These are phyloP conservation scores for Stachybotrys chartarum DNA, from an alignment of 2,329 filamentous ascomycete species.

Conservation along the genomic window DNA sequence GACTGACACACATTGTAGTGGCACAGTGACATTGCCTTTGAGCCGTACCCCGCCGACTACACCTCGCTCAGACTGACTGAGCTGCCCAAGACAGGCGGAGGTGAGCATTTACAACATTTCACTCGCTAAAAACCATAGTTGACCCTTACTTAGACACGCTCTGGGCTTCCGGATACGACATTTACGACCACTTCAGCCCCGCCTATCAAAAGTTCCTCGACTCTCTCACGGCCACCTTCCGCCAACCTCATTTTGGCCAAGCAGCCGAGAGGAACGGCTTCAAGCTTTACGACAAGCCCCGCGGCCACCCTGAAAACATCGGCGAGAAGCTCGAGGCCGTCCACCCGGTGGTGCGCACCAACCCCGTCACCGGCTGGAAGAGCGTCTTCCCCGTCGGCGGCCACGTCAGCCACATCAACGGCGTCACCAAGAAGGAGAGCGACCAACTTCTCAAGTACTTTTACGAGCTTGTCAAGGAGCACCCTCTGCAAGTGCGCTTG, in stretches of 20 bases:
- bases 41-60: slow-evolving; percentile 57
- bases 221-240: slow-evolving; percentile 46
- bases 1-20: slow-evolving; percentile 25
- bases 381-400: slow-evolving; percentile 44
- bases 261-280: slow-evolving; percentile 37
- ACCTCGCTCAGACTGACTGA: slow-evolving; percentile 46
- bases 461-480: slow-evolving; percentile 42
- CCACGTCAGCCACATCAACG: slow-evolving; percentile 44
- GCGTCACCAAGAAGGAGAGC: slow-evolving; percentile 38
- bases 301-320: slow-evolving; percentile 44
- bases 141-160: slow-evolving; percentile 41
- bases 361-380: slow-evolving; percentile 53
- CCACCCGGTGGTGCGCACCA: slow-evolving; percentile 49
- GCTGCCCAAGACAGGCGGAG: slow-evolving; percentile 47
- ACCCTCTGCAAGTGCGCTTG: slow-evolving; percentile 46
- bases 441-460: slow-evolving; percentile 44
- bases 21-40: slow-evolving; percentile 61
- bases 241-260: slow-evolving; percentile 41
- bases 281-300: slow-evolving; percentile 33
- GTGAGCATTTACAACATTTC: slow-evolving; percentile 26
- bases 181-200: slow-evolving; percentile 56
- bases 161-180: slow-evolving; percentile 61
- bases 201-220: slow-evolving; percentile 53
- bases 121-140: background rate
- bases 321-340: slow-evolving; percentile 39